phyloP scores from a whole-genome alignment of 2,329 filamentous ascomycete species.

The Claviceps spartinae region DNA sequence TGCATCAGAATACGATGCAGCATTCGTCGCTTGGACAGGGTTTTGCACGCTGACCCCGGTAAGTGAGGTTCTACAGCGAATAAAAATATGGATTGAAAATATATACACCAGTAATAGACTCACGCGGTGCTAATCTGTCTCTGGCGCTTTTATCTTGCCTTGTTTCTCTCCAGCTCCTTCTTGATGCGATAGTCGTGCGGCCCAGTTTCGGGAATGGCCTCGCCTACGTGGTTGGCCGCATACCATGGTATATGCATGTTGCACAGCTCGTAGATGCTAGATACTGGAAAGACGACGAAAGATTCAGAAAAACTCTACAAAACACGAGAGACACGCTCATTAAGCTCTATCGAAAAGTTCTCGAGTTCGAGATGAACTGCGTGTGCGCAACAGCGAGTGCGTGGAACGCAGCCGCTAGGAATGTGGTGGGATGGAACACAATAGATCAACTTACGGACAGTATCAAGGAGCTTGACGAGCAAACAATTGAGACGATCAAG shows the following conservation, averaged over 20 bases:
- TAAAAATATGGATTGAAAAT: background rate
- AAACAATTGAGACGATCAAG: slow-evolving; percentile 12
- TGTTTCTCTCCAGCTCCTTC: slow-evolving; percentile 15
- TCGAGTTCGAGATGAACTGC: slow-evolving; percentile 27
- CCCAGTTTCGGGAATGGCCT: slow-evolving; percentile 18
- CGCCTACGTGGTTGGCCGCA: slow-evolving; percentile 18
- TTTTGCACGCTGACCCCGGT: slow-evolving; percentile 25
- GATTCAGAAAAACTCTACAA: slow-evolving; percentile 12
- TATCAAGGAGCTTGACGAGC: slow-evolving; percentile 16
- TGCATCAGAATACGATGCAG: slow-evolving; percentile 14
- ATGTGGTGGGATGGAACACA: slow-evolving; percentile 22
- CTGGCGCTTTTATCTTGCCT: background rate
- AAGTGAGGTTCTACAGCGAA: slow-evolving; percentile 4
- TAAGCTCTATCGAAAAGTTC: slow-evolving; percentile 17
- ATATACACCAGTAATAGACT: background rate
- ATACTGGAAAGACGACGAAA: slow-evolving; percentile 11
- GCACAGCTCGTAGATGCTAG: slow-evolving; percentile 13
- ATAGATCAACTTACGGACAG: slow-evolving; percentile 14
- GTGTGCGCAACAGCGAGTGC: slow-evolving; percentile 24
- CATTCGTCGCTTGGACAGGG: slow-evolving; percentile 22
- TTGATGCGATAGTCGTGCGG: slow-evolving; percentile 21
- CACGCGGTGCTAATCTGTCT: background rate
- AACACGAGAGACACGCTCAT: slow-evolving; percentile 13
- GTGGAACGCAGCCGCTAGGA: slow-evolving; percentile 23
- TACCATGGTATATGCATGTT: slow-evolving; percentile 22